Evolutionary conservation across 192 early-diverging fungal species (phyloP).

Genomic region (Oehlia diaphana): DNA sequence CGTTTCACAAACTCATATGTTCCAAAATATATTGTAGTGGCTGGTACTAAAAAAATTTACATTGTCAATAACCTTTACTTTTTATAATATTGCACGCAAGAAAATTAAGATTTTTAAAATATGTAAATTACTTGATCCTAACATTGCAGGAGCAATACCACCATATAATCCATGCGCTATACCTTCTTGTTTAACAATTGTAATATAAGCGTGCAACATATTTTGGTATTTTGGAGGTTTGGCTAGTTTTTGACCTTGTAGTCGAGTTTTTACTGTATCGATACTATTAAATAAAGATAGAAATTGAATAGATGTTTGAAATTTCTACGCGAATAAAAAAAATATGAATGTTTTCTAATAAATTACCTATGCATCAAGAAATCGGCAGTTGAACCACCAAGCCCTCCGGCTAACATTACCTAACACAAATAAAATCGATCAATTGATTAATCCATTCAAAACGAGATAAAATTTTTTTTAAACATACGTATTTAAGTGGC

Average conservation of each 20-base stretch:
- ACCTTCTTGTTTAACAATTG: slow-evolving; percentile 57
- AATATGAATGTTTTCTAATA: not conserved
- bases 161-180: slow-evolving; percentile 52
- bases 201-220: slow-evolving; percentile 57
- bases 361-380: slow-evolving; percentile 58
- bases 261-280: slow-evolving; percentile 59
- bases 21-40: slow-evolving; percentile 57
- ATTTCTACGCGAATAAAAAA: not conserved
- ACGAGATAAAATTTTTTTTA: not conserved
- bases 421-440: slow-evolving; percentile 9
- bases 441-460: not conserved
- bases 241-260: slow-evolving; percentile 53
- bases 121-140: slow-evolving; percentile 39
- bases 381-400: slow-evolving; percentile 55
- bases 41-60: slow-evolving; percentile 43
- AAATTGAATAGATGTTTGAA: not conserved
- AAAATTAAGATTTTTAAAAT: no score
- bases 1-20: slow-evolving; percentile 61
- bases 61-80: not conserved
- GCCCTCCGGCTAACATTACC: slow-evolving; percentile 52
- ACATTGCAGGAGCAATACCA: slow-evolving; percentile 58
- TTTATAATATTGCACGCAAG: no score
- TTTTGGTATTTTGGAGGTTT: slow-evolving; percentile 53
- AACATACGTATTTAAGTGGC: not conserved
- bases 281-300: slow-evolving; percentile 19